Evolutionary conservation across 176 grass and related monocot species (phyloP).

Genomic region (Olyra latifolia): DNA sequence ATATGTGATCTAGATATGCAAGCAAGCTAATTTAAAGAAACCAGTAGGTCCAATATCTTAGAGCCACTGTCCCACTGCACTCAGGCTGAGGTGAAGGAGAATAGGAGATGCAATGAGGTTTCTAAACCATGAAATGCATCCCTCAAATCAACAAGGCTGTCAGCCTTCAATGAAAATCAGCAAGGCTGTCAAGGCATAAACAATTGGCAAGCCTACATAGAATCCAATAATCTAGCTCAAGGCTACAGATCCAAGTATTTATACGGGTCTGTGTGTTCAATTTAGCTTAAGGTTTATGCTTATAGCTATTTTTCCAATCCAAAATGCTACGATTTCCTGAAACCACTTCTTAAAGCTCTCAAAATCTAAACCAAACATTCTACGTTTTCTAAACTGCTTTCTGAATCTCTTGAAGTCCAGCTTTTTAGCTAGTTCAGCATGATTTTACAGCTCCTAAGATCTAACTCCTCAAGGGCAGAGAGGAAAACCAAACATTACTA

Average conservation of each 20-base stretch:
- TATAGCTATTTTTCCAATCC: no score
- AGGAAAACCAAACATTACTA: not conserved
- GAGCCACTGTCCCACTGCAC: not conserved
- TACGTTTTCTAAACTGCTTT: no score
- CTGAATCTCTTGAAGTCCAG: no score
- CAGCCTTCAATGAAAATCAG: not conserved
- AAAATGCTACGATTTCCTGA: no score
- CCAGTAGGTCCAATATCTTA: not conserved
- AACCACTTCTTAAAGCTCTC: no score
- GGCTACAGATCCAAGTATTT: not conserved
- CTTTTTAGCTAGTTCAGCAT: no score
- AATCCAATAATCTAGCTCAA: not conserved
- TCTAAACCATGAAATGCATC: not conserved
- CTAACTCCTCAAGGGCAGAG: no score
- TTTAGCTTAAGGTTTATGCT: no score
- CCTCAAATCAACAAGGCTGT: not conserved
- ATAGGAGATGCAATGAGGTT: not conserved
- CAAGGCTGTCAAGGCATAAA: not conserved
- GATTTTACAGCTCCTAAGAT: no score
- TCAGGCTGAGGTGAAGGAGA: not conserved
- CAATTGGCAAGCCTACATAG: not conserved
- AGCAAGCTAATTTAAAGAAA: constrained; percentile 2
- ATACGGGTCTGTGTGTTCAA: no score
- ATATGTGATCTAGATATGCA: constrained; percentile 11
- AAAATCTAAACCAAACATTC: no score